These are phyloP conservation scores for Myxozyma vanderwaltii DNA, from an alignment of 805 yeast genomes.

Conservation along the genomic window DNA sequence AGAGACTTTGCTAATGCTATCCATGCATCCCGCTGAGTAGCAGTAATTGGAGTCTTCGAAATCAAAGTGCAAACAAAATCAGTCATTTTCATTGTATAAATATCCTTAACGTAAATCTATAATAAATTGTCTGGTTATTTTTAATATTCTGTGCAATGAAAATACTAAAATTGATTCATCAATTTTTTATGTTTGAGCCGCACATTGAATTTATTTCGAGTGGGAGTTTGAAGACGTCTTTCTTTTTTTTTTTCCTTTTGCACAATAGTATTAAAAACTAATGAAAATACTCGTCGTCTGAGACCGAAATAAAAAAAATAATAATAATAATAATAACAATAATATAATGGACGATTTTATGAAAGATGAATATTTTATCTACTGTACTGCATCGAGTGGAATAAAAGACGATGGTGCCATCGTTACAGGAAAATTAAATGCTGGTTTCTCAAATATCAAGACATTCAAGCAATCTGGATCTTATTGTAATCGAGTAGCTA, in stretches of 20 bases:
- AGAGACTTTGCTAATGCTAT: not conserved
- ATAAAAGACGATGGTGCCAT: slow-evolving; percentile 21
- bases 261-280: no score
- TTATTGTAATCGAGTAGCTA: slow-evolving; percentile 3
- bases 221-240: not conserved
- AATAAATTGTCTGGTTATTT: not conserved
- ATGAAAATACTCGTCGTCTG: no score
- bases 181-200: slow-evolving; percentile 7
- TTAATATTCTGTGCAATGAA: not conserved
- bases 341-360: not conserved
- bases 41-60: slow-evolving; percentile 3
- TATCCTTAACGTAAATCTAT: not conserved
- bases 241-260: no score
- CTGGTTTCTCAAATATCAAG: not conserved
- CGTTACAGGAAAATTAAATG: slow-evolving; percentile 1
- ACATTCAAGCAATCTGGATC: slow-evolving; percentile 25
- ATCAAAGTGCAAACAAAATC: slow-evolving; percentile 16
- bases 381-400: slow-evolving; percentile 12
- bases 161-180: not conserved
- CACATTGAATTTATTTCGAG: not conserved
- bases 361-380: slow-evolving; percentile 18
- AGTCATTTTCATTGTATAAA: not conserved
- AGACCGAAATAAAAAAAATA: no score
- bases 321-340: no score
- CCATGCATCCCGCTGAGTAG: slow-evolving; percentile 16